These are phyloP conservation scores for Globisporangium sylvaticum DNA, from an alignment of 352 stramenopile species.

Conservation along the genomic window DNA sequence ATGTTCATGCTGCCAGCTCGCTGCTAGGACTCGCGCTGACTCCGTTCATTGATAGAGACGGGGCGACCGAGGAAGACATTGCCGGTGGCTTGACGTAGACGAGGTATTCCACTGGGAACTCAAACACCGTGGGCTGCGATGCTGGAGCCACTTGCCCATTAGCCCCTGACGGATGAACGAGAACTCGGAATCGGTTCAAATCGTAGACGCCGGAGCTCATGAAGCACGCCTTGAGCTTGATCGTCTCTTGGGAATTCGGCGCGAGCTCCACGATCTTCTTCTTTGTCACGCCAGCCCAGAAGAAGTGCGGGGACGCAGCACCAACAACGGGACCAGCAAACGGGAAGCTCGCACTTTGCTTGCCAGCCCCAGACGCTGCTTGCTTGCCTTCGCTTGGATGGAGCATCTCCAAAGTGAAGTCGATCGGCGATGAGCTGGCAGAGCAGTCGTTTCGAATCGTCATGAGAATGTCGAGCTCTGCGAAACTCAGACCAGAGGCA, in stretches of 20 bases:
- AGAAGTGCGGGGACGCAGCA: slow-evolving; percentile 57
- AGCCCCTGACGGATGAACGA: slow-evolving; percentile 26
- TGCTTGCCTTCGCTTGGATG: slow-evolving; percentile 63
- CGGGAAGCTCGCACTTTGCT: slow-evolving; percentile 7
- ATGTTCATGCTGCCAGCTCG: slow-evolving; percentile 4
- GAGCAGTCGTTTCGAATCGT: slow-evolving; percentile 66
- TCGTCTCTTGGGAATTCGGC: slow-evolving; percentile 35
- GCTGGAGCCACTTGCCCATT: background rate
- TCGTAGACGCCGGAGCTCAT: slow-evolving; percentile 72
- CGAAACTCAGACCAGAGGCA: slow-evolving; percentile 27
- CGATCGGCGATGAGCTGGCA: slow-evolving; percentile 45
- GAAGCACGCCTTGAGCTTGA: slow-evolving; percentile 75
- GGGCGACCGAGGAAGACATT: background rate
- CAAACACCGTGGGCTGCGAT: slow-evolving; percentile 39
- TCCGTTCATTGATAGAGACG: background rate
- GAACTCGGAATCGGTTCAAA: slow-evolving; percentile 75
- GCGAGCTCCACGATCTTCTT: slow-evolving; percentile 56
- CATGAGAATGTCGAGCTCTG: slow-evolving; percentile 70
- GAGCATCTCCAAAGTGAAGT: slow-evolving; percentile 79
- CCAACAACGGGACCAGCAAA: slow-evolving; percentile 1
- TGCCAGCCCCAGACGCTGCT: slow-evolving; percentile 8
- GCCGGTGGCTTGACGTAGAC: slow-evolving; percentile 49
- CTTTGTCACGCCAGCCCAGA: slow-evolving; percentile 76
- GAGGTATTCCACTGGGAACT: slow-evolving; percentile 75
- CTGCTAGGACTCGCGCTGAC: background rate